Conservation (phyloP, 352 stramenopile genomes). For the Phytophthora chlamydospora region DNA sequence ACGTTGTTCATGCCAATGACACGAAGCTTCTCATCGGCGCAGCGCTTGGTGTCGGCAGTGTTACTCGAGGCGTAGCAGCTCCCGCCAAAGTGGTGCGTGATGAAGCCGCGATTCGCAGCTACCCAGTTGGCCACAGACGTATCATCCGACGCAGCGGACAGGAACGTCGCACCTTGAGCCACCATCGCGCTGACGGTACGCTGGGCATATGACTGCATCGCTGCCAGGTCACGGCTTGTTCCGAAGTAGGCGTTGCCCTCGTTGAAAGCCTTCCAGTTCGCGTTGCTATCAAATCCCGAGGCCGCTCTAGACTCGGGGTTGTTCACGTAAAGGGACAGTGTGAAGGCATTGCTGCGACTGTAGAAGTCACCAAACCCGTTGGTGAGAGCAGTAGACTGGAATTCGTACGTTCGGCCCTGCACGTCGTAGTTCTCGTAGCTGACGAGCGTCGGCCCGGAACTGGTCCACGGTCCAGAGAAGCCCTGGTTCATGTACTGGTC, state of each 20-base stretch:
- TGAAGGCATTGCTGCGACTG: conserved; percentile 42
- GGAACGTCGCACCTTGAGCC: conserved; percentile 48
- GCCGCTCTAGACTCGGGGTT: conserved; percentile 56
- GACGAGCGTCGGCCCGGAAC: conserved; percentile 52
- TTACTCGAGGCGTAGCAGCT: conserved; percentile 67
- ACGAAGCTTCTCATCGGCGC: conserved; percentile 58
- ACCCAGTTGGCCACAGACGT: conserved; percentile 55
- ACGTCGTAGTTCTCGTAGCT: conserved; percentile 64
- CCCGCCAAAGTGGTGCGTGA: conserved; percentile 74
- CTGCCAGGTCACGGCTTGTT: conserved; percentile 49
- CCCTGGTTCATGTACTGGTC: conserved; percentile 57
- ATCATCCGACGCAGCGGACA: conserved; percentile 33
- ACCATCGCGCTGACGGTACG: conserved; percentile 44
- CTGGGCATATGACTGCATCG: conserved; percentile 54
- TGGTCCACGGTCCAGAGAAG: conserved; percentile 43
- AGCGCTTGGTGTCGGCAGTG: conserved; percentile 45
- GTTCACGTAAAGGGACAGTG: conserved; percentile 60
- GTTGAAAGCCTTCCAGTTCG: conserved; percentile 48
- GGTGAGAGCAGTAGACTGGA: conserved; percentile 53
- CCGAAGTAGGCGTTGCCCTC: conserved; percentile 43
- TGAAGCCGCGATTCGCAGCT: conserved; percentile 25
- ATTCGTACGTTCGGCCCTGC: conserved; percentile 55
- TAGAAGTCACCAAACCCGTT: conserved; percentile 50
- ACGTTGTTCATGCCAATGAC: conserved; percentile 71
- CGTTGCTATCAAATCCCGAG: conserved; percentile 46